Base-by-base conservation (phyloP, 306 rosid genomes). In the Lathyrus tuberosus region DNA sequence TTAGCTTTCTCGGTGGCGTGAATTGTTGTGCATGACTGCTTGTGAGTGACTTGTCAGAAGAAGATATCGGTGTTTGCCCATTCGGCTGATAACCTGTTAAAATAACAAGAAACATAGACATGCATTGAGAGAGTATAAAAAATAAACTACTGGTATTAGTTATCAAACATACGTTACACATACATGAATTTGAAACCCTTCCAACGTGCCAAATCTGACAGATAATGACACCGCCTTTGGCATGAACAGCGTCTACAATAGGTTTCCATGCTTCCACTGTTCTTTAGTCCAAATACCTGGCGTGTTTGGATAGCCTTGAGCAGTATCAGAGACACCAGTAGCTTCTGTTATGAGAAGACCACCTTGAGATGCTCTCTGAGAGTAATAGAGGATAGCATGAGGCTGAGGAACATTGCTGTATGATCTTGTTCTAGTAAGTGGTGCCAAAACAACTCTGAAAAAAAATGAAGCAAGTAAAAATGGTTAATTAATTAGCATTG, bases 191-290 rank as follows among this genome's bases (percentile, higher is more conserved):
- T 5, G 94, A 83, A 60, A 59, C 70, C 30, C 82, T 78, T 24
- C 94, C 87, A 1, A 38, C 76, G 4, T 88, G 94, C 87, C 73
- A 78, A 79, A 88, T 79, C 41, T 88, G 90, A 66, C 86, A 85
- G 52, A 87, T 81, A 67, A 88, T 77, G 1, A 77, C 2, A 16
- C 77, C 84, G 0, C 85, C 87, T 76, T 88, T 81, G 38, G 82
- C 84, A 60, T 88, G 93, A 62, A 85, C 87, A 8, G 87, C 86
- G 54, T 77, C 76, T 0, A 85, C 86, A 12, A 78, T 78, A 1
- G 82, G 70, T 18, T 81, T 83, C 88, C 89, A 87, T 0, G 88
- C 87, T 30, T 87, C 46, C 0, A 87, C 75, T 87, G 92, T 44
- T 85, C 84, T 28, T 75, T 62, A 0, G 82, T 81, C 90, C 87